Percentiles rank a stretch among this genome's conserved stretches.
These are phyloP conservation scores for Venturiaceae sp. DNA, from an alignment of 2,329 filamentous ascomycete species.

Conservation along the genomic window DNA sequence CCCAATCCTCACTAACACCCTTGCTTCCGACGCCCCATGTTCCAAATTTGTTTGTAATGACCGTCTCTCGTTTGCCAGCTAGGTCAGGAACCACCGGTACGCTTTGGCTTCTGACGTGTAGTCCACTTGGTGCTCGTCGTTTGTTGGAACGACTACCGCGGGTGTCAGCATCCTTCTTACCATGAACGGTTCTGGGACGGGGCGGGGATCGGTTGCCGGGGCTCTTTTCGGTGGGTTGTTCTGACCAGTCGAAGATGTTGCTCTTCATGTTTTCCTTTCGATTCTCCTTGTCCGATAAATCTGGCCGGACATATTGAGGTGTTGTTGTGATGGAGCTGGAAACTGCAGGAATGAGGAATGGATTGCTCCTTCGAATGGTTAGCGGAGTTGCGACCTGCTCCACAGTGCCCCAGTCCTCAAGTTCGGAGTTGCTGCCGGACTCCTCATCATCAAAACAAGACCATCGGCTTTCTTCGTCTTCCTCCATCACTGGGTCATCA, in stretches of 20 bases:
- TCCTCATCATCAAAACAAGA: constrained; percentile 29
- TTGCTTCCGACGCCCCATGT: constrained; percentile 77
- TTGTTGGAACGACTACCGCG: constrained; percentile 59
- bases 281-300: background rate
- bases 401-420: constrained; percentile 21
- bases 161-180: constrained; percentile 61
- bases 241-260: constrained; percentile 72
- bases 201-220: constrained; percentile 48
- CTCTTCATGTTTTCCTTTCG: constrained; percentile 33
- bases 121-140: constrained; percentile 57
- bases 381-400: constrained; percentile 19
- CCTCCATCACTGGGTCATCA: constrained; percentile 27
- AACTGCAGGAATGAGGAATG: constrained; percentile 17
- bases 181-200: constrained; percentile 65
- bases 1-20: constrained; percentile 77
- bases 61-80: constrained; percentile 39
- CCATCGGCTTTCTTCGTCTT: constrained; percentile 22
- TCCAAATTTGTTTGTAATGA: constrained; percentile 61
- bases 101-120: constrained; percentile 71
- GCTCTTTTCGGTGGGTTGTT: constrained; percentile 54
- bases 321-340: constrained; percentile 22
- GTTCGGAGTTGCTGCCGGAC: constrained; percentile 12
- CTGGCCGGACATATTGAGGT: background rate
- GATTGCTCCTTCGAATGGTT: constrained; percentile 22
- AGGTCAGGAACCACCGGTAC: constrained; percentile 61